Base-by-base conservation (phyloP, 352 stramenopile genomes). In the Blastocystis hominis region DNA sequence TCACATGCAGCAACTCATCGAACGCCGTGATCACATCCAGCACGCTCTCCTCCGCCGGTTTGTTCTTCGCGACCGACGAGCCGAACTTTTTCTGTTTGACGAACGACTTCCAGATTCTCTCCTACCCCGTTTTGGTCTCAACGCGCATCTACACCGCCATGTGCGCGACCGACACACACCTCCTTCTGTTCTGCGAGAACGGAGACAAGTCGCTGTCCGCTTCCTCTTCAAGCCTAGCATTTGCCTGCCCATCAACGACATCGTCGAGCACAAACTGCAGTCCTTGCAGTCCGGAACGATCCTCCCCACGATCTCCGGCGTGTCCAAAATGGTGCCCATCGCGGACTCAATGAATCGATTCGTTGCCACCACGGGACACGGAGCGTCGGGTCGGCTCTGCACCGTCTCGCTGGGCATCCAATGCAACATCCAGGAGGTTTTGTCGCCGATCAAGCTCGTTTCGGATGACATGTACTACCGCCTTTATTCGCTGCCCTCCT, bases 171-270 rank as follows among this genome's bases (percentile, higher is more conserved):
- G 36, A 30, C 46, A 64, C 72, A 0, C 54, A 53, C 17, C 72
- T 84, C 30, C 68, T 69, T 40, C 20, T 84, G 50, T 84, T 84
- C 50, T 54, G 34, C 56, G 72, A 84, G 50, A 69, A 13, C 10
- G 72, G 72, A 9, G 13, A 47, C 15, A 84, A 66, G 72, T 84
- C 34, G 7, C 38, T 24, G 10, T 44, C 20, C 17, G n/a, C 38
- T 50, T 2, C 40, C 7, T 42, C 13, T 20, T 84, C 24, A 64
- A 20, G 34, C 50, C 20, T 66, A 84, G 72, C 17, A 24, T 47
- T 10, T 84, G 44, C 36, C 24, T 84, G 17, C 72, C 72, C 7
- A 44, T 84, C 47, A 54, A 4, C 0, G 15, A 9, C 7, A 53
- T 84, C 15, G 72, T 38, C 1, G 42, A 47, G 38, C n/a, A 5